Base-by-base conservation (phyloP, 768 basidiomycete genomes). In the Auricularia sp. region DNA sequence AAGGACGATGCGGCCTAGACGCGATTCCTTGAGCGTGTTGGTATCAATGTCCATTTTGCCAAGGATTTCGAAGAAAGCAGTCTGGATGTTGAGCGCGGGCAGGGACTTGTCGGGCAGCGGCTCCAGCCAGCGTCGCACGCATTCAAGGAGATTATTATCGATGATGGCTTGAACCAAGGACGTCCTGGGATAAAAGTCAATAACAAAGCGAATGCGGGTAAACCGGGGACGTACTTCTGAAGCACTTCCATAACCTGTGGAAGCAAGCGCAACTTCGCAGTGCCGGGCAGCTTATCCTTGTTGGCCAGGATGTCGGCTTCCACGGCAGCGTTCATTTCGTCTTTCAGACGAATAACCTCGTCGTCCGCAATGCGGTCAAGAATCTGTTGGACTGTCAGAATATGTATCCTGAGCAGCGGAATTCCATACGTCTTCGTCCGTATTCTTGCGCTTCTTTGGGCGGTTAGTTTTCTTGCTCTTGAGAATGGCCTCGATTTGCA, bases 31-130 rank as follows among this genome's bases (percentile, higher is more conserved):
- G 70, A 99, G 87, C 4, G 92, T 91, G 21, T 85, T 76, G 37
- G 87, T 86, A 76, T 98, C 96, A 72, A 98, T 94, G 70, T 90
- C 90, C 88, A 98, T 92, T 79, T 89, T 92, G 67, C 80, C 81
- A 10, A 99, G 79, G 63, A 88, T 83, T 37, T 84, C 82, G 76
- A 98, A 93, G 68, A 98, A 87, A 63, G 94, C 90, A 58, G 87
- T 87, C 73, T 98, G 97, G 71, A 99, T 98, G 75, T 95, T 96
- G 63, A 98, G 82, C 3, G 94, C 93, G 0, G 97, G 97, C 3
- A 99, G 82, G 1, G 94, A 95, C 64, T 85, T 85, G 77, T 97
- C 93, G 0, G 89, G 90, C 16, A 98, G 86, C 0, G 97, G 97
- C 70, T 98, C 97, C 2, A 99, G 85, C 92, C 93, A 99, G 44